Conservation (phyloP, 768 basidiomycete genomes). For the Russula olivacea region DNA sequence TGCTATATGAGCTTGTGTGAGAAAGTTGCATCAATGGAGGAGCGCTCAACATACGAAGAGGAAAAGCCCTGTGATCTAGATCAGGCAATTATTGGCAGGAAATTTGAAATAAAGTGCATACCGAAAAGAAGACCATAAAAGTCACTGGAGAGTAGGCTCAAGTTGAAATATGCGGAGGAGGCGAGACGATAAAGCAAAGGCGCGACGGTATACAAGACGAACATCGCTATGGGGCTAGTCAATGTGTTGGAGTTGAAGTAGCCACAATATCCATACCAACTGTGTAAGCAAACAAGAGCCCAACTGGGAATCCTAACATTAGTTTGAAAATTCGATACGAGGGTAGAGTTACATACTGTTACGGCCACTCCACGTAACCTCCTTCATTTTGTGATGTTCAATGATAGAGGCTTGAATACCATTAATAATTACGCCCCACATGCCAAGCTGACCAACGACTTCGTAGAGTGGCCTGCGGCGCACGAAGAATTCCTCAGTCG, state of each 20-base stretch:
- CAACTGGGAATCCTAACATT: conserved; percentile 35
- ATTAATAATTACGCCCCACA: conserved; percentile 79
- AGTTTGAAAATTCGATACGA: not conserved
- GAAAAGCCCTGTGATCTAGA: conserved; percentile 38
- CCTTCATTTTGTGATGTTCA: conserved; percentile 62
- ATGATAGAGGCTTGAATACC: conserved; percentile 70
- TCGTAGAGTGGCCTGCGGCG: conserved; percentile 76
- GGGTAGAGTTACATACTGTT: conserved; percentile 46
- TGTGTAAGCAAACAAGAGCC: conserved; percentile 49
- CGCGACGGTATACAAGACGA: conserved; percentile 78
- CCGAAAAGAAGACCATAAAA: conserved; percentile 83
- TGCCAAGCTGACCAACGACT: conserved; percentile 80
- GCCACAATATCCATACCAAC: conserved; percentile 29
- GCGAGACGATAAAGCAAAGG: conserved; percentile 83
- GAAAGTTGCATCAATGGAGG: not conserved
- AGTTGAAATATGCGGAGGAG: conserved; percentile 80
- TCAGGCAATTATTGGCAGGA: conserved; percentile 9
- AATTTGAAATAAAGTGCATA: conserved; percentile 17
- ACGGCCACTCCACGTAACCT: conserved; percentile 64
- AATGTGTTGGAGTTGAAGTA: not conserved
- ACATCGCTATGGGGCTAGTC: conserved; percentile 49
- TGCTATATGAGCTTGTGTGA: conserved; percentile 42
- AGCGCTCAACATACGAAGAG: conserved; percentile 41
- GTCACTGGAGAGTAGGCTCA: conserved; percentile 81
- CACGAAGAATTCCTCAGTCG: conserved; percentile 85